Evolutionary conservation across 768 basidiomycete genomes (phyloP), one percentile per base, ranked within the genome.

Genomic region (Hydnomerulius pinastri): DNA sequence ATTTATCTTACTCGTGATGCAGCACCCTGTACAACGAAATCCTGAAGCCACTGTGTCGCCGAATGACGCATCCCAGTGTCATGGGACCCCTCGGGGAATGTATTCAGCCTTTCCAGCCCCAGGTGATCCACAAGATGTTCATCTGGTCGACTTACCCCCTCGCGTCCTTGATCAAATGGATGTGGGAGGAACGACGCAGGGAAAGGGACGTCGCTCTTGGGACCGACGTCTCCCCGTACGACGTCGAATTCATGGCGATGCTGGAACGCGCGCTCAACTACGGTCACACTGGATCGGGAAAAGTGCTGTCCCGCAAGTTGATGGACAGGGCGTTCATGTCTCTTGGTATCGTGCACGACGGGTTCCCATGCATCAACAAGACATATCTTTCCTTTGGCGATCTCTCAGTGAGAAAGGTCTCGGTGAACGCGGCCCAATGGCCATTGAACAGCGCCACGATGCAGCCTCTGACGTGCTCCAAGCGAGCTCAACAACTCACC

Each of bases 281-380:
- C 15, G 51, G 18, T 2, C 50, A 55, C 42, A 55, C 46, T 0
- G 42, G 50, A 1, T 52, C 36, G 2, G 42, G 24, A 0, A 12
- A 6, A 0, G 54, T 55, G 6, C 35, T 52, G 8, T 52, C 37
- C 2, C 21, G 27, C 2, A 2, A 30, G 0, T 29, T 55, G 10
- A 55, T 55, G 54, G 46, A 55, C 13, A 4, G 37, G 0, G 18
- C 50, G 0, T 55, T 44, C 50, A 8, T 55, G 0, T 27, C 49
- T 12, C 36, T 55, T 1, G 41, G 44, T 0, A 44, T 55, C 1
- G 11, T 55, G 9, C 41, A 51, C 25, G 45, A 55, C 23, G 41
- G 54, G 0, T 33, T 54, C 0, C 49, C 53, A 6, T 54, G 53
- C 27, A 36, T 54, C 6, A 33, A 37, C 1, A 20, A 2, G 1